Evolutionary conservation across 352 stramenopile species (phyloP), one percentile per base, ranked within the genome.

Genomic region (Phytopythium litorale): DNA sequence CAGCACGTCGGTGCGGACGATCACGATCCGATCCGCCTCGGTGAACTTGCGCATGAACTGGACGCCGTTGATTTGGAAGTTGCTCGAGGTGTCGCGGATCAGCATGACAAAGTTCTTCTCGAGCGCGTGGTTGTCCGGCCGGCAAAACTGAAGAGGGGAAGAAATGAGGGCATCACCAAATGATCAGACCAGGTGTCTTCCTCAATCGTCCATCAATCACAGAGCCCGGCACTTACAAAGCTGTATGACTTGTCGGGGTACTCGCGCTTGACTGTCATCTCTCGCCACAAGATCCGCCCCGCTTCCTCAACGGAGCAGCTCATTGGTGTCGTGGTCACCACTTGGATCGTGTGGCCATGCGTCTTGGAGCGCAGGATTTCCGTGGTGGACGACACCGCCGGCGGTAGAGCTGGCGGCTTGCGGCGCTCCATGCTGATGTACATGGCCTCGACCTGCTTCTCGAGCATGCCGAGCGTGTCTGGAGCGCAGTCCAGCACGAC

Each of bases 31-130:
- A n/a, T 72, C 61, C 1, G 12, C 1, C 4, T 70, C 61, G 11
- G 66, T 61, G 9, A 70, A 75, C 42, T 54, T 67, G 35, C 70
- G 49, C 46, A 75, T 63, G 56, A 63, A 70, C 62, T 75, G 68
- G 2, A 72, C 30, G 7, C 68, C 65, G 28, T 67, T 58, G 2
- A 72, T 25, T 28, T 66, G 56, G 12, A 72, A 18, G 48, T 65
- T 25, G 9, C 65, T 66, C 3, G 54, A 56, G 1, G 58, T 51
- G 33, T 58, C 65, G 9, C 60, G 62, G 0, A 70, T 0, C 28
- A 43, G 56, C 58, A 70, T 51, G 15, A 65, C 57, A 28, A 72
- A 72, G 37, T 62, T 67, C 30, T 70, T 75, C 25, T 69, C 61
- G 9, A 69, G 57, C 33, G 65, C 32, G 9, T 69, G 52, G 8